Evolutionary conservation across 257 asterid genomes (phyloP), one percentile per base, ranked within the genome.

Genomic region (Thymus mandschuricus): DNA sequence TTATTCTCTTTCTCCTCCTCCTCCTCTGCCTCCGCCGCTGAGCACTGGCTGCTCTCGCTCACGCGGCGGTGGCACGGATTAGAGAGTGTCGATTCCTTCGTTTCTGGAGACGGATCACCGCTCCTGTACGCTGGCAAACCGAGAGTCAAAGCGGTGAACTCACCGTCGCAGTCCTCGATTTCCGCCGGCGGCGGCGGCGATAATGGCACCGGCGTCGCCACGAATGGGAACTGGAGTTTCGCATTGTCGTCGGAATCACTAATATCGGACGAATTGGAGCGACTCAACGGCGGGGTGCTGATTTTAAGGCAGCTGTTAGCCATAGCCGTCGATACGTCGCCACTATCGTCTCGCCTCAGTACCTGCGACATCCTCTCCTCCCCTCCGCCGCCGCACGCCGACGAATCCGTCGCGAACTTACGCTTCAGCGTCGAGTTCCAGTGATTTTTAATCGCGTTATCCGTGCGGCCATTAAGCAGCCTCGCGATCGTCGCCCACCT

Each of bases 391-490:
- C 35, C 50, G 4, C 10, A 15, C 28, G 61, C 50, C 38, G 34
- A 8, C 27, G 58, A 1, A 10, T 12, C 65, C 11, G 62, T 11
- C 38, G 66, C 0, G 10, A 50, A 61, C 68, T 63, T 78, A 60
- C 85, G 69, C 72, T 83, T 84, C 75, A 84, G 54, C 76, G 76
- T 81, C 38, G 86, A 79, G 67, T 84, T 84, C 86, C 86, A 84
- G 44, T 79, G 89, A 56, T 84, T 84, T 11, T 81, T 84, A 1
- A 84, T 66, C 11, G 86, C 85, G 79, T 84, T 84, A 29, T 84
- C 89, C 10, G 89, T 81, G 0, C 89, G 86, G 5, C 86, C 82
- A 11, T 28, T 77, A 69, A 84, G 79, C 1, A 75, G 60, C 68
- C 69, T 64, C 12, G 89, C 66, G 21, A 85, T 85, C 59, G 64